A percentile compares a stretch with the other conserved stretches of the same genome.
These are phyloP conservation scores for Trichoderma erinaceum DNA, from an alignment of 495 filamentous ascomycete species.

Conservation along the genomic window DNA sequence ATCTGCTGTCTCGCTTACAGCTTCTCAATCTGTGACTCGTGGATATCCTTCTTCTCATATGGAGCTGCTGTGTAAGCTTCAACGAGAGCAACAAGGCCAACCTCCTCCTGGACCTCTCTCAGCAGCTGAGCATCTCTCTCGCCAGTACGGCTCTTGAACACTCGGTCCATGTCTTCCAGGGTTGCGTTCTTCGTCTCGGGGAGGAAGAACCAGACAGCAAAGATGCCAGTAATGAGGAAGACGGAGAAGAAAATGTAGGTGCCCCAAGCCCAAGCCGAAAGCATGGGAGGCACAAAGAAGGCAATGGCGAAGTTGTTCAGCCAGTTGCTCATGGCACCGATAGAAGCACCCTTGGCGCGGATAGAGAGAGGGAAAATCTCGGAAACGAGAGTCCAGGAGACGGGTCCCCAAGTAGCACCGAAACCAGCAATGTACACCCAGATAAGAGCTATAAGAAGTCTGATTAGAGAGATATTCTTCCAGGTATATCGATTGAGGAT, in stretches of 20 bases:
- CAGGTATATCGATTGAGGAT: constrained; percentile 41
- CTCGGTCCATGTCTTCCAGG: constrained; percentile 36
- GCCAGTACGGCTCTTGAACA: constrained; percentile 38
- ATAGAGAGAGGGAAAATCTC: constrained; percentile 60
- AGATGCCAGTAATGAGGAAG: constrained; percentile 20
- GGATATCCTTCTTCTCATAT: constrained; percentile 6
- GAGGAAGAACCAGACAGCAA: constrained; percentile 25
- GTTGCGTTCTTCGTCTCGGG: constrained; percentile 32
- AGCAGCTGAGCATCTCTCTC: constrained; percentile 30
- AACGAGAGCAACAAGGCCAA: constrained; percentile 20
- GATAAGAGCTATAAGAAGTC: constrained; percentile 39
- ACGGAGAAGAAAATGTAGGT: constrained; percentile 29
- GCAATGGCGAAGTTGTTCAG: constrained; percentile 11
- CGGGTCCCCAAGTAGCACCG: constrained; percentile 40
- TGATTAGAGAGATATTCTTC: not conserved
- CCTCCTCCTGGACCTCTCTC: constrained; percentile 18
- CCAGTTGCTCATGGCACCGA: constrained; percentile 22
- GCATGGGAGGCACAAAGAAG: constrained; percentile 5
- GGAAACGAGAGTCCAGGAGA: constrained; percentile 53
- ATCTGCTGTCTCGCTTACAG: not conserved
- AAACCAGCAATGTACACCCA: constrained; percentile 43
- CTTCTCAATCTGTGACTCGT: not conserved
- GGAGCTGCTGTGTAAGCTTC: not conserved
- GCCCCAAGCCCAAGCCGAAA: constrained; percentile 19
- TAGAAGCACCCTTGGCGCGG: constrained; percentile 44